Base-by-base conservation (phyloP, 441 rosid species). In the Populus trichocarpa region DNA sequence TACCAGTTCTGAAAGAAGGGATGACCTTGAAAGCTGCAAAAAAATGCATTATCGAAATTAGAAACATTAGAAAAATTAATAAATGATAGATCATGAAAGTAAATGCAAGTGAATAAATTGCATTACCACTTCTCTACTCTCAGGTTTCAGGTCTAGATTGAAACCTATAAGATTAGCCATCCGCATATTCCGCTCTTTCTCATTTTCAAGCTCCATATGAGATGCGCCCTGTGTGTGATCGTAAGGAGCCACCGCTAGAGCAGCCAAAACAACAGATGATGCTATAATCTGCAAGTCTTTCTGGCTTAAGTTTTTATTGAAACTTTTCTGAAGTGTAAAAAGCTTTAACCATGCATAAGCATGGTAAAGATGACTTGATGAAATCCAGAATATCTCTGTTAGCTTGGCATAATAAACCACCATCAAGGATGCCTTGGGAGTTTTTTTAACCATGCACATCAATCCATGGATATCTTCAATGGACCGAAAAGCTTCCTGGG, bases 291-390 rank as follows among this genome's bases (percentile, higher is more conserved):
- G 99, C 86, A 95, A 84, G 83, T 97, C 99, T 78, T 92, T 97
- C 80, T 92, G 98, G 86, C 96, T 93, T 79, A 97, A 78, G 87
- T 97, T 93, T 86, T 97, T 97, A 78, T 97, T 97, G 83, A 95
- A 97, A 76, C 90, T 93, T 79, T 97, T 97, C 88, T 97, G 99
- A 73, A 97, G 98, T 13, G 87, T 30, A 81, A 93, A 97, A 63
- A 97, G 97, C 89, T 92, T 97, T 70, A 95, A 84, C 99, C 99
- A 97, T 16, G 99, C 98, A 83, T 95, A 97, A 35, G 94, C 96
- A 89, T 95, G 99, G 77, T 91, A 95, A 59, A 97, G 96, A 88
- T 90, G 91, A 85, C 98, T 91, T 66, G 92, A 87, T 6, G 99
- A 97, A 77, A 95, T 85, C 98, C 98, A 92, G 84, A 95, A 95